These are phyloP conservation scores for Acanthamoeba castellanii DNA, from an alignment of 208 protist species.

Conservation along the genomic window DNA sequence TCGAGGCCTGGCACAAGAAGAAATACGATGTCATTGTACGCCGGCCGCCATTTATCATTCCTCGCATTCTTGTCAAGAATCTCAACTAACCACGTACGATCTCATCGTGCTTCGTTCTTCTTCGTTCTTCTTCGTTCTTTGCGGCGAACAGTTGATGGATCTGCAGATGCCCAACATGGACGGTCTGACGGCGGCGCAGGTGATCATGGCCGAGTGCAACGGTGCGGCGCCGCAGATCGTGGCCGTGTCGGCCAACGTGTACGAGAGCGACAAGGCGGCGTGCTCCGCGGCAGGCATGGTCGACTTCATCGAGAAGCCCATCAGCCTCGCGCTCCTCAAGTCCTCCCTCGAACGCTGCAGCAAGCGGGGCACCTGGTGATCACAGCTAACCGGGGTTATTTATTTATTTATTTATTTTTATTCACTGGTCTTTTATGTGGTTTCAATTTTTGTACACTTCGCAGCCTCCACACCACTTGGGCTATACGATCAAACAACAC, in stretches of 20 bases:
- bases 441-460: too few species aligned
- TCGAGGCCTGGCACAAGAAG: neutral
- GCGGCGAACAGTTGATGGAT: neutral
- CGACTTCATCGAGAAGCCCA: slow-evolving; percentile 32
- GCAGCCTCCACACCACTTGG: too few species aligned
- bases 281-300: neutral
- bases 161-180: slow-evolving; percentile 68
- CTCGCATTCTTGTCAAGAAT: neutral
- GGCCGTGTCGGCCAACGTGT: slow-evolving; percentile 42
- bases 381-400: neutral
- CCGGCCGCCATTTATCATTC: neutral
- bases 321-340: neutral
- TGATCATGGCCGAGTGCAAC: slow-evolving; percentile 15
- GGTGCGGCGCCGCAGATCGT: neutral
- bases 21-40: slow-evolving; percentile 39
- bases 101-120: neutral
- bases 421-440: too few species aligned
- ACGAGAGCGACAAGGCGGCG: slow-evolving; percentile 40
- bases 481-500: too few species aligned
- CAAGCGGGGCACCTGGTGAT: neutral
- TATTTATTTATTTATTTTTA: neutral
- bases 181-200: neutral
- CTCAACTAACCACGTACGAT: too few species aligned
- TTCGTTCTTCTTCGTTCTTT: too few species aligned
- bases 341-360: neutral